Conservation (phyloP, 2,329 filamentous ascomycete species). For the Fusarium sp. region DNA sequence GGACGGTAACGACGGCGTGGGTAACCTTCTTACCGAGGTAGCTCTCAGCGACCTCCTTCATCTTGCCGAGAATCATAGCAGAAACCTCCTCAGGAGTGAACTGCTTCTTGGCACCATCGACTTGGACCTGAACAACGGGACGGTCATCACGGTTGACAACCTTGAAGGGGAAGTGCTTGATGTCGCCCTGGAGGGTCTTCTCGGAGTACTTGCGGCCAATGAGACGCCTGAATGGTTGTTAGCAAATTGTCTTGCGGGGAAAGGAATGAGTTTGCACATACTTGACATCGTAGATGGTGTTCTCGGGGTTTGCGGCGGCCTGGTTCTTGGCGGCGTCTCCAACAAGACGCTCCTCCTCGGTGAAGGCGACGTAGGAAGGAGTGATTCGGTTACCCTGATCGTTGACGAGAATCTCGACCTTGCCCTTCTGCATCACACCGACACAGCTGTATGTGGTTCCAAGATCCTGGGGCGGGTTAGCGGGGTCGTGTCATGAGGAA, state of each 20-base stretch:
- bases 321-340: constrained; percentile 99
- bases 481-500: constrained; percentile 5
- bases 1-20: constrained; percentile 92
- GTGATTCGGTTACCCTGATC: constrained; percentile 98
- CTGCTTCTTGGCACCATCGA: constrained; percentile 72
- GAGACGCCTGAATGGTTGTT: constrained; percentile 70
- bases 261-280: constrained; percentile 62
- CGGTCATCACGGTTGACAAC: constrained; percentile 91
- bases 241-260: constrained; percentile 16
- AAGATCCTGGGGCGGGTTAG: constrained; percentile 68
- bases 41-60: constrained; percentile 85
- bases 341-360: constrained; percentile 95
- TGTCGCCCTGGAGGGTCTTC: constrained; percentile 89
- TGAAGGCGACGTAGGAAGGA: constrained; percentile 95
- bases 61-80: constrained; percentile 85
- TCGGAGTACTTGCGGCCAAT: constrained; percentile 87
- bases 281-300: constrained; percentile 87
- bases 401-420: constrained; percentile 95
- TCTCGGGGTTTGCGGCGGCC: constrained; percentile 81
- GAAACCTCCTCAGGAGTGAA: constrained; percentile 87
- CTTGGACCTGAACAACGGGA: constrained; percentile 83
- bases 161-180: constrained; percentile 99
- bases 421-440: constrained; percentile 95
- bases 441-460: constrained; percentile 92
- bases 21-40: constrained; percentile 86